These are phyloP conservation scores for Curvularia sp. DNA, from an alignment of 2,329 filamentous ascomycete genomes.

Conservation along the genomic window DNA sequence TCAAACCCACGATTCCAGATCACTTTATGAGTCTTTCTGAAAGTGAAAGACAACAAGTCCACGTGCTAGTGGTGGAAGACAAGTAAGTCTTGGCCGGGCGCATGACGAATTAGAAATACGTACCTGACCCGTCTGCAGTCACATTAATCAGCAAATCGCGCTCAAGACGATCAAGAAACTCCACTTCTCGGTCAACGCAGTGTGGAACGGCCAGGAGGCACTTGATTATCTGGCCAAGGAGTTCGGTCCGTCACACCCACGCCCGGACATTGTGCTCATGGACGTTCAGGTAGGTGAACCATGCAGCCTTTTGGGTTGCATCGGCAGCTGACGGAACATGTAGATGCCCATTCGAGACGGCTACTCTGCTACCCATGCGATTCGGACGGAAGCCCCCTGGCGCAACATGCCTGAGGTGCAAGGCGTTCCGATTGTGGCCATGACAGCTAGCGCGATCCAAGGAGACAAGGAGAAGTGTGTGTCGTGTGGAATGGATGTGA, in stretches of 20 bases:
- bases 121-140: constrained; percentile 34
- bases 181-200: constrained; percentile 73
- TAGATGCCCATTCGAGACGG: constrained; percentile 69
- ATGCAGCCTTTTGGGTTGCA: background rate
- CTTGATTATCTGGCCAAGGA: constrained; percentile 71
- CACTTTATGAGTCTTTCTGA: constrained; percentile 58
- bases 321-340: constrained; percentile 4
- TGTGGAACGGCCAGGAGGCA: constrained; percentile 81
- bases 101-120: background rate
- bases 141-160: constrained; percentile 78
- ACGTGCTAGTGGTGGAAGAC: constrained; percentile 82
- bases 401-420: constrained; percentile 61
- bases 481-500: constrained; percentile 72
- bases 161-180: constrained; percentile 77
- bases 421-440: constrained; percentile 77
- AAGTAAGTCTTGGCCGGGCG: constrained; percentile 62
- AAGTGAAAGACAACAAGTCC: constrained; percentile 67
- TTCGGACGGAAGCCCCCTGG: constrained; percentile 73
- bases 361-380: constrained; percentile 76
- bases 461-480: constrained; percentile 77
- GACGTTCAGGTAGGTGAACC: constrained; percentile 72
- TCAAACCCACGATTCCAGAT: constrained; percentile 37
- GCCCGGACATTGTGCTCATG: constrained; percentile 80
- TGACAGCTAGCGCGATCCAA: constrained; percentile 81
- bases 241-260: constrained; percentile 59